These are phyloP conservation scores for Mycena alexandri DNA, from an alignment of 768 basidiomycete genomes.

Conservation along the genomic window DNA sequence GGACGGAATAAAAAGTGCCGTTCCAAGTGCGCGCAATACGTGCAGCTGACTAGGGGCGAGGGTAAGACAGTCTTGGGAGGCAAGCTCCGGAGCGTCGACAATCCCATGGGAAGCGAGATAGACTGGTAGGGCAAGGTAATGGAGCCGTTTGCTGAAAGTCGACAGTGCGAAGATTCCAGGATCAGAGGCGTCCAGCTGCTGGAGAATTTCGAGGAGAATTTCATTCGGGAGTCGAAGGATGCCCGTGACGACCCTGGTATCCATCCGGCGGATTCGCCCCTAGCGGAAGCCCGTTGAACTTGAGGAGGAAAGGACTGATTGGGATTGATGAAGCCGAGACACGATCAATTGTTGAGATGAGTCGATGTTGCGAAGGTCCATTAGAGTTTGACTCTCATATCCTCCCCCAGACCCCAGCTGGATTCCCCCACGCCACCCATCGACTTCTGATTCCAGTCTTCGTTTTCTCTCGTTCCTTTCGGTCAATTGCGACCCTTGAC, in stretches of 20 bases:
- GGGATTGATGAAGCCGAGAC: too few relatives aligned
- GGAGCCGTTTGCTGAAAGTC: conserved; percentile 20
- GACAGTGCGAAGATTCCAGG: conserved; percentile 23
- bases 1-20: conserved; percentile 28
- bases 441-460: too few relatives aligned
- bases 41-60: conserved; percentile 17
- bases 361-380: too few relatives aligned
- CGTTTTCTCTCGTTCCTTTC: too few relatives aligned
- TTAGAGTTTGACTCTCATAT: too few relatives aligned
- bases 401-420: too few relatives aligned
- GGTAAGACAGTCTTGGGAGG: conserved; percentile 12
- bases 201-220: conserved; percentile 26
- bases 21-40: conserved; percentile 19
- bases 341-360: too few relatives aligned
- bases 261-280: too few relatives aligned
- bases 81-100: not conserved
- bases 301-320: too few relatives aligned
- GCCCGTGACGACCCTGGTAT: not conserved
- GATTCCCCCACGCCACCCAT: too few relatives aligned
- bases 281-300: too few relatives aligned
- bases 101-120: conserved; percentile 27
- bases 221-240: conserved; percentile 25
- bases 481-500: too few relatives aligned
- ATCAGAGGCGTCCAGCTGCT: conserved; percentile 20
- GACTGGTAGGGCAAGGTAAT: conserved; percentile 29